Evolutionary conservation across 495 filamentous ascomycete genomes (phyloP), one percentile per base, ranked within the genome.

Genomic region (Aspergillus cristatus): DNA sequence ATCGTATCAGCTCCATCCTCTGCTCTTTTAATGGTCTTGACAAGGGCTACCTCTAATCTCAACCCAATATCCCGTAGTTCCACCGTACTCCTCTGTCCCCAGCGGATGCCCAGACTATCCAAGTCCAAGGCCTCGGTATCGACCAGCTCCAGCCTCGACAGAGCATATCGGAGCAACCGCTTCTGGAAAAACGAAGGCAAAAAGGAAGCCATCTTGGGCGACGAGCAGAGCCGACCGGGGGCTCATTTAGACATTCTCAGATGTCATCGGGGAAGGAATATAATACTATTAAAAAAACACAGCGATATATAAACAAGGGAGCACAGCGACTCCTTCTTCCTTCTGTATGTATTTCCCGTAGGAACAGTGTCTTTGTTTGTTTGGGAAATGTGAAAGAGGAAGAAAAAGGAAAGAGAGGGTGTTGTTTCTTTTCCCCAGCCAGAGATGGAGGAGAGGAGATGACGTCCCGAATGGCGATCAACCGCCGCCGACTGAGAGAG

Each of bases 11-110:
- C n/a, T n/a, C n/a, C n/a, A n/a, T n/a, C n/a, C n/a, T n/a, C n/a
- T n/a, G n/a, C n/a, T n/a, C n/a, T n/a, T n/a, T n/a, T n/a, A n/a
- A n/a, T n/a, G n/a, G n/a, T n/a, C n/a, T n/a, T n/a, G n/a, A n/a
- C n/a, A n/a, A n/a, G n/a, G n/a, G n/a, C n/a, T n/a, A 82, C 86
- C 68, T 82, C 75, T 34, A 83, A 48, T 48, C 79, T 78, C 29
- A 96, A 56, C 2, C 79, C 82, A 36, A 96, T 74, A 71, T 95
- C 81, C 41, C 78, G 72, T 30, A 94, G 72, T 55, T 94, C 86
- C 22, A 94, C 68, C 0, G 78, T 79, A 38, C 77, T 88, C 45
- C 76, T 76, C 55, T 78, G 78, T 0, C 89, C 89, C 61, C 80
- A 74, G 15, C 76, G 74, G 43, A 90, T 75, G 41, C 89, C 84